Conservation (phyloP, 2,329 filamentous ascomycete genomes). For the Fusarium sp. region DNA sequence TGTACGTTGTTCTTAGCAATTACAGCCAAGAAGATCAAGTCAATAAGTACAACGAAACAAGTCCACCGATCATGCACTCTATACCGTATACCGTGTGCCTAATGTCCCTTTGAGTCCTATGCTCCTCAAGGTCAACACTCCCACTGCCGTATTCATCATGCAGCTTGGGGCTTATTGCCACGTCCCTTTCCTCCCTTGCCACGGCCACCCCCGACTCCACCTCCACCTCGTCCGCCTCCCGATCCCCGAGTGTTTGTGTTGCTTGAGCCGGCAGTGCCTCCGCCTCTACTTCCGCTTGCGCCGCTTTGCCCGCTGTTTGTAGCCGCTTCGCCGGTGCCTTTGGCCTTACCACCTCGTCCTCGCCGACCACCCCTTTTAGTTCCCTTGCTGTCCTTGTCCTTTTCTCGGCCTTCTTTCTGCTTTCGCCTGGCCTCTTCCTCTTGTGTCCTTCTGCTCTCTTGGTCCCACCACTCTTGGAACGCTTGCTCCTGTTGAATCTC, state of each 20-base stretch:
- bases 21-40: constrained; percentile 4
- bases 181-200: constrained; percentile 39
- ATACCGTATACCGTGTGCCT: neutral
- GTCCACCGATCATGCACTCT: constrained; percentile 1
- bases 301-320: constrained; percentile 32
- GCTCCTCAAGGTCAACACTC: constrained; percentile 22
- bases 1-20: constrained; percentile 14
- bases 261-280: constrained; percentile 21
- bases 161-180: constrained; percentile 29
- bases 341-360: constrained; percentile 46
- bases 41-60: constrained; percentile 29
- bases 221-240: constrained; percentile 34
- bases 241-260: constrained; percentile 27
- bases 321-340: constrained; percentile 32
- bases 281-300: constrained; percentile 13
- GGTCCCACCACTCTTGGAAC: constrained; percentile 97
- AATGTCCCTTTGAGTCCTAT: constrained; percentile 32
- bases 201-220: constrained; percentile 33
- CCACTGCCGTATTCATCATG: constrained; percentile 2
- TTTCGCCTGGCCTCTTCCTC: constrained; percentile 65
- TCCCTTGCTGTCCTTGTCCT: constrained; percentile 58
- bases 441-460: constrained; percentile 78
- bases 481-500: constrained; percentile 98
- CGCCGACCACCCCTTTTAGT: constrained; percentile 44
- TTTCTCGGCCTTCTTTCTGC: constrained; percentile 51